Percentiles rank a stretch among this genome's conserved stretches.
Conservation (phyloP, 371 early-diverging fungal species). For the Mortierella sp. region DNA sequence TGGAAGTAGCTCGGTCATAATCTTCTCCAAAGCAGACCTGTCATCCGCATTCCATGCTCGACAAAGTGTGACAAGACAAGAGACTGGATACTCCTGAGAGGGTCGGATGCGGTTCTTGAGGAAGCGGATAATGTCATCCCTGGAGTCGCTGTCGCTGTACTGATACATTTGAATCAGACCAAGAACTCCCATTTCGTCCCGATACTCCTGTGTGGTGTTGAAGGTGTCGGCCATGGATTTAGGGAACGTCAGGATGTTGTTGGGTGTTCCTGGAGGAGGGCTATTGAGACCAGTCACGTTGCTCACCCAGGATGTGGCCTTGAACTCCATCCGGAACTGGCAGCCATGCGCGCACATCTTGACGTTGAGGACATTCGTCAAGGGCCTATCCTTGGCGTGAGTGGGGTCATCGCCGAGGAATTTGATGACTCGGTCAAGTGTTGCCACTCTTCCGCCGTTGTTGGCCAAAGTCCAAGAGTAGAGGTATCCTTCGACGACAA, state of each 20-base stretch:
- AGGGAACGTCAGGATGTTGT: background rate
- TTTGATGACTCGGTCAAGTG: background rate
- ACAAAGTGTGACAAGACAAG: conserved; percentile 1
- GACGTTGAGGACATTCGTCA: background rate
- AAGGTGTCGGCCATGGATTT: background rate
- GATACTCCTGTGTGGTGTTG: background rate
- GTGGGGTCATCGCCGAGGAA: background rate
- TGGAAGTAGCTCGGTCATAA: background rate
- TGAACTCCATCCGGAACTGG: background rate
- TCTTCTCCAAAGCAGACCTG: background rate
- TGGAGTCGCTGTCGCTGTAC: background rate
- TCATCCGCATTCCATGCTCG: background rate
- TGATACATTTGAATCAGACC: background rate
- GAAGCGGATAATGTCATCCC: background rate
- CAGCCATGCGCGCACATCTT: conserved; percentile 5
- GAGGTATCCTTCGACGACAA: background rate
- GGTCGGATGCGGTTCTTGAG: conserved; percentile 7
- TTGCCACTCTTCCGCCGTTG: background rate
- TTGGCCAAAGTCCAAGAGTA: background rate
- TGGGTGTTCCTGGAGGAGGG: background rate
- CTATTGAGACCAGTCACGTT: background rate
- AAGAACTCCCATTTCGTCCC: background rate
- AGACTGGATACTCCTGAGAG: background rate
- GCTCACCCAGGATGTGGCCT: background rate
- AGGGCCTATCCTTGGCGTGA: background rate